Conservation (phyloP, 2,329 filamentous ascomycete species). For the Venturia effusa region DNA sequence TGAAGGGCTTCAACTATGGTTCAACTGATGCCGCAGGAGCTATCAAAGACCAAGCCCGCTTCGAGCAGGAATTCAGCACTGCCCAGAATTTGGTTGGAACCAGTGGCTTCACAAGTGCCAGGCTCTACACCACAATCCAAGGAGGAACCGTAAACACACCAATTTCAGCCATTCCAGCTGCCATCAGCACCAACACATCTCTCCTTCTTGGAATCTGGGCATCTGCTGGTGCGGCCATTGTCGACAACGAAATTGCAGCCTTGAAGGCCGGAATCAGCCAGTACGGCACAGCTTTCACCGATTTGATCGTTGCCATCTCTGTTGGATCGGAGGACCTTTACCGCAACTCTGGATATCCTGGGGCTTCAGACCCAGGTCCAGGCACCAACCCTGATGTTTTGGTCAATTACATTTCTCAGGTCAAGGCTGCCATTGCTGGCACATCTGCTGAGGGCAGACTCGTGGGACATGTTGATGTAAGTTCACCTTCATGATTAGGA, state of each 20-base stretch:
- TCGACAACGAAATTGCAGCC: constrained; percentile 65
- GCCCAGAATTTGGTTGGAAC: constrained; percentile 55
- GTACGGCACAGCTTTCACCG: constrained; percentile 56
- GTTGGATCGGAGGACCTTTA: constrained; percentile 71
- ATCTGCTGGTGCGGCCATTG: constrained; percentile 31
- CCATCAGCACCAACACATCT: constrained; percentile 66
- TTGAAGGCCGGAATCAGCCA: constrained; percentile 56
- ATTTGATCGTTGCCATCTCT: constrained; percentile 68
- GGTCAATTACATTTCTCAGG: constrained; percentile 58
- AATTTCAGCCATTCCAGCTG: constrained; percentile 66
- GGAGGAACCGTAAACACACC: constrained; percentile 51
- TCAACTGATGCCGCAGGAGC: constrained; percentile 49
- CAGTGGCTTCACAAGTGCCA: constrained; percentile 55
- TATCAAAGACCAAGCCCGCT: constrained; percentile 52
- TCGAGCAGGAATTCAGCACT: constrained; percentile 57
- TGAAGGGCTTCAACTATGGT: constrained; percentile 67
- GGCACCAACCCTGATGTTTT: constrained; percentile 54
- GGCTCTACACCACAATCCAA: constrained; percentile 70
- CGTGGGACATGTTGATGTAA: constrained; percentile 67
- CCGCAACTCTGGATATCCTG: constrained; percentile 53
- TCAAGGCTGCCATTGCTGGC: constrained; percentile 51
- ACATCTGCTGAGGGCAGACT: constrained; percentile 47
- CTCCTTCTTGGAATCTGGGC: constrained; percentile 74
- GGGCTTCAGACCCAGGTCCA: constrained; percentile 48
- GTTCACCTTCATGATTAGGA: neutral